Evolutionary conservation across 2,329 filamentous ascomycete genomes (phyloP), one percentile per base, ranked within the genome.

Genomic region (Phyllosticta paracitricarpa): DNA sequence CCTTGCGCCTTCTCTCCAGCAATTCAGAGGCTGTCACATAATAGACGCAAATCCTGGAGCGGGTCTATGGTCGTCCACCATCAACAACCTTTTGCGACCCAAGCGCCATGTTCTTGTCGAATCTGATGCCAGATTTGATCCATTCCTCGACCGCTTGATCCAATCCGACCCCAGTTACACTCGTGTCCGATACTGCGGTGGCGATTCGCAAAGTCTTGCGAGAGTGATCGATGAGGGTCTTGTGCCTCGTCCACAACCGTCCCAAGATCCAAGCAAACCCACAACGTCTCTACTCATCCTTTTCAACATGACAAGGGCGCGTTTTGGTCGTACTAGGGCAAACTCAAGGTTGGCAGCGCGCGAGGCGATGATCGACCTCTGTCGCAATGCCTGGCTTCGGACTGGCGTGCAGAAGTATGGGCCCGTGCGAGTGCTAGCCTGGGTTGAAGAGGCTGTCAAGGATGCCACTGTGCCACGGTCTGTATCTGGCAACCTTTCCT

Each of bases 91-190:
- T 54, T 78, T 99, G 7, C 77, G 90, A 68, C 93, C 93, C 4
- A 85, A 91, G 62, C 86, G 84, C 4, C 94, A 99, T 76, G 77
- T 97, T 54, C 79, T 99, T 52, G 80, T 97, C 73, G 92, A 97
- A 69, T 85, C 86, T 2, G 82, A 89, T 35, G 73, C 78, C 0
- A 17, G 40, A 48, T 48, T 48, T 6, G 12, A 48, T n/a, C 40
- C 40, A 17, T 68, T 81, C 3, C 93, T 89, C 71, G 64, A 75
- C 0, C 77, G 82, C 0, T 84, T 87, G 63, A 82, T 96, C 25
- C 68, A 73, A 25, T 77, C 71, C 3, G 68, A 66, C n/a, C 78
- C 78, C 4, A 76, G 62, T 35, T 80, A 78, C 68, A 63, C 74
- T 73, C 1, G 26, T 58, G 22, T 66, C 17, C 60, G 30, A 8